Evolutionary conservation across 345 rosid species (phyloP).

Genomic region (Mercurialis annua): DNA sequence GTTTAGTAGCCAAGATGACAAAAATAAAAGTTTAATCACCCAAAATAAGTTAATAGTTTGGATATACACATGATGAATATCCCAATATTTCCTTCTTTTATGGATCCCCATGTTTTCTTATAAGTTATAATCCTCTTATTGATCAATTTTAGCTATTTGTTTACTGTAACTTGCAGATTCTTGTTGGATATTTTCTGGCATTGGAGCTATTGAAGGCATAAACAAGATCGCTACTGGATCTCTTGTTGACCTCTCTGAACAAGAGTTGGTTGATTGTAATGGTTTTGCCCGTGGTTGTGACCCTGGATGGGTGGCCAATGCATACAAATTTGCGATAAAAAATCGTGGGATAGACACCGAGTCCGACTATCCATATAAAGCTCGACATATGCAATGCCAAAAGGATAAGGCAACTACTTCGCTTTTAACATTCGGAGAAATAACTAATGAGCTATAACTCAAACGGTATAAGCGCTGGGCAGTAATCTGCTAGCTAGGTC

Average conservation of each 20-base stretch:
- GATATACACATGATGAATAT: too few species aligned
- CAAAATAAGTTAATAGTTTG: too few species aligned
- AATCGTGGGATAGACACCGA: conserved; percentile 83
- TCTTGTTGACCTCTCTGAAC: conserved; percentile 88
- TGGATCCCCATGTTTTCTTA: too few species aligned
- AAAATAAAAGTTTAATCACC: too few species aligned
- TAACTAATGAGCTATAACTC: too few species aligned
- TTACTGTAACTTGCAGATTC: conserved; percentile 51
- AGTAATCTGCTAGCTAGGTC: too few species aligned
- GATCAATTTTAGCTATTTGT: background rate
- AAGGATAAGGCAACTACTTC: conserved; percentile 50
- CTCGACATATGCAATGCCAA: conserved; percentile 52
- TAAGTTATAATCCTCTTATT: too few species aligned
- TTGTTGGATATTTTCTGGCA: conserved; percentile 92
- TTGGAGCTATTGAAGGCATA: conserved; percentile 90
- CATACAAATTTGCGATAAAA: conserved; percentile 59
- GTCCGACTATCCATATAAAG: conserved; percentile 72
- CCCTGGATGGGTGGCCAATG: conserved; percentile 94
- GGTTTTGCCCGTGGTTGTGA: conserved; percentile 69
- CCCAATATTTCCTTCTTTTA: too few species aligned
- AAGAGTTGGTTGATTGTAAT: conserved; percentile 87
- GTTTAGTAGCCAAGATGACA: too few species aligned
- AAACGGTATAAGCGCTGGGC: too few species aligned
- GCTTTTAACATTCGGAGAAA: background rate
- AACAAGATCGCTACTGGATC: conserved; percentile 74